phyloP scores from a whole-genome alignment of 1,139 yeast genomes.

The Zygoascus meyerae region DNA sequence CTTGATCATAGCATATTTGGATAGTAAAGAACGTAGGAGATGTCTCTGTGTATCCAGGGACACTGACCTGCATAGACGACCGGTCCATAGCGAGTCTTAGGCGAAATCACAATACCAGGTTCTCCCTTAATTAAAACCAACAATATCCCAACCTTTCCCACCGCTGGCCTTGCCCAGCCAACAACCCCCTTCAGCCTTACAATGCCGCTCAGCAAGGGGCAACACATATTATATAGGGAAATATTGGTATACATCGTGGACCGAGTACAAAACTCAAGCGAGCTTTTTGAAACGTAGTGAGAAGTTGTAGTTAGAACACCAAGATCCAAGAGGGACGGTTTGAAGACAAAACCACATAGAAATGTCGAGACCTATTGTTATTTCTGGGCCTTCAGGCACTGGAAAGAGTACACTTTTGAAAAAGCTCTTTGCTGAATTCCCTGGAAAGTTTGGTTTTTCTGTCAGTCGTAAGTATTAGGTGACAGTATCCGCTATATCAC shows the following conservation, averaged over 20 bases:
- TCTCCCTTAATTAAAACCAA: not conserved
- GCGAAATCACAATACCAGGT: not conserved
- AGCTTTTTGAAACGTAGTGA: too few species aligned
- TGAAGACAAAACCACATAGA: too few species aligned
- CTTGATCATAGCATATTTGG: slow-evolving; percentile 30
- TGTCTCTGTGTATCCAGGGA: slow-evolving; percentile 32
- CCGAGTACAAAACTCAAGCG: too few species aligned
- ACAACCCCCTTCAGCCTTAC: not conserved
- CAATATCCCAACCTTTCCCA: not conserved
- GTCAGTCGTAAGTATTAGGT: slow-evolving; percentile 52
- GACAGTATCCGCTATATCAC: too few species aligned
- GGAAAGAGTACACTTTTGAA: slow-evolving; percentile 94
- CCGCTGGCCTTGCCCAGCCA: not conserved
- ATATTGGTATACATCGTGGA: too few species aligned
- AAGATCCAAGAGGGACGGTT: too few species aligned
- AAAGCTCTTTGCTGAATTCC: slow-evolving; percentile 83
- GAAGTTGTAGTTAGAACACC: too few species aligned
- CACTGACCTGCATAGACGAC: slow-evolving; percentile 24
- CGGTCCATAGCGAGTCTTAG: slow-evolving; percentile 5
- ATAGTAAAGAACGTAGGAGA: slow-evolving; percentile 37
- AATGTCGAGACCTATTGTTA: slow-evolving; percentile 93
- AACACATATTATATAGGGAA: too few species aligned
- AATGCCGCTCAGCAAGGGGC: not conserved
- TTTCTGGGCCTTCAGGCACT: slow-evolving; percentile 93
- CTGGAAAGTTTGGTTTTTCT: slow-evolving; percentile 85